Base-by-base conservation (phyloP, 2,329 filamentous ascomycete species). In the Aureobasidium sp. region DNA sequence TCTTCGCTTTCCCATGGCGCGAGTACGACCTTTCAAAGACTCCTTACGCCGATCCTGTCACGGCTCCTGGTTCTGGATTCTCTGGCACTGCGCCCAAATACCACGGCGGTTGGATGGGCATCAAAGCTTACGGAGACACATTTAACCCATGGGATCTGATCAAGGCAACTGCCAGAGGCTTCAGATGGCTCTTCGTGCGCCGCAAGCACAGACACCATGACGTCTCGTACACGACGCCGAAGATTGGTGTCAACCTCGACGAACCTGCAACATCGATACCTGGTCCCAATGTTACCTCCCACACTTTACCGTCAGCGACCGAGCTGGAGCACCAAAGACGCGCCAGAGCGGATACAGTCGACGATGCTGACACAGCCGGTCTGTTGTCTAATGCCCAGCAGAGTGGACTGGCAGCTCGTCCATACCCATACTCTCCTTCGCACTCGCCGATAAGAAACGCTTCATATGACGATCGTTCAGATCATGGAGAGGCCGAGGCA, bases 111-210 rank as follows among this genome's bases (percentile, higher is more conserved):
- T 81, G 82, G 50, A 71, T 86, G 44, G 88, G 88, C 3, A 65
- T 86, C 53, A 80, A 80, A 65, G 90, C 90, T 4, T 72, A 93
- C 7, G 72, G 80, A 1, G 87, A 93, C 68, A 86, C 89, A 1
- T 81, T 92, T 71, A 94, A 94, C 69, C 82, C 88, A 0, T 90
- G 89, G 86, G 91, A 96, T 72, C 82, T 95, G 46, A 76, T 90
- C 70, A 95, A 92, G 75, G 89, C 89, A 0, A 85, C 89, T 65
- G 88, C 87, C 9, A 83, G 91, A 56, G 88, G 89, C 26, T 83
- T 90, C 68, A 83, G 88, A 67, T 96, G 91, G 92, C 78, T 95
- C 24, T 87, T 92, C 65, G 84, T 90, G 17, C 90, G 90, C 46
- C 81, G 84, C 60, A 87, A 84, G 71, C 74, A 78, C 65, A 82